Percentiles rank a stretch among this genome's conserved stretches.
These are phyloP conservation scores for Debaryomyces maramus DNA, from an alignment of 805 yeast genomes.

Conservation along the genomic window DNA sequence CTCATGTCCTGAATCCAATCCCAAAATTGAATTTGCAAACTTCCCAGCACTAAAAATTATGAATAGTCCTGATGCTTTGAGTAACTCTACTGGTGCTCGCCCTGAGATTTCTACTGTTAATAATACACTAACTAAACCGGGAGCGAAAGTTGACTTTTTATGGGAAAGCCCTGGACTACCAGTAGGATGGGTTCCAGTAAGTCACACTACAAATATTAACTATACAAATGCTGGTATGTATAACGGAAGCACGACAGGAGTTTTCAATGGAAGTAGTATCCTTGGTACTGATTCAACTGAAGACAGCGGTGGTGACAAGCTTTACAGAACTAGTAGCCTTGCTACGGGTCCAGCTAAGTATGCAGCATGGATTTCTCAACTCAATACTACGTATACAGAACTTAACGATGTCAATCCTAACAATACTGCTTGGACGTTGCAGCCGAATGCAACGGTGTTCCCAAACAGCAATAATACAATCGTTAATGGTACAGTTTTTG, in stretches of 20 bases:
- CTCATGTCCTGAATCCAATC: not conserved
- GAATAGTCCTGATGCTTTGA: not conserved
- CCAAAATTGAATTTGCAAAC: not conserved
- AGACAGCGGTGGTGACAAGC: not conserved
- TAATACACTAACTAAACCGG: slow-evolving; percentile 2
- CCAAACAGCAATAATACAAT: slow-evolving; percentile 2
- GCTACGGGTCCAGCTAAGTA: not conserved
- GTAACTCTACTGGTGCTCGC: not conserved
- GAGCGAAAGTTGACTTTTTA: slow-evolving; percentile 2
- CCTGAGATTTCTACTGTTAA: slow-evolving; percentile 3
- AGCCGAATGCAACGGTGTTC: slow-evolving; percentile 4
- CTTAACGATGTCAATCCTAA: not conserved
- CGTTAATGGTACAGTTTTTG: slow-evolving; percentile 4
- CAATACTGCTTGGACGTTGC: slow-evolving; percentile 1
- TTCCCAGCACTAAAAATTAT: not conserved
- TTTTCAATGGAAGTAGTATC: not conserved
- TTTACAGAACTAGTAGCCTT: not conserved
- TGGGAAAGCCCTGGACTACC: slow-evolving; percentile 5
- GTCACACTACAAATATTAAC: not conserved
- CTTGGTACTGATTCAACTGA: not conserved
- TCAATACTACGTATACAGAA: not conserved
- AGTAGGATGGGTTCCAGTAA: slow-evolving; percentile 2
- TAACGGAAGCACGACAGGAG: not conserved
- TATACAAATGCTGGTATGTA: slow-evolving; percentile 1
- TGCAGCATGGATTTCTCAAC: slow-evolving; percentile 3